These are phyloP conservation scores for Neohortaea acidophila DNA, from an alignment of 495 filamentous ascomycete species.

Conservation along the genomic window DNA sequence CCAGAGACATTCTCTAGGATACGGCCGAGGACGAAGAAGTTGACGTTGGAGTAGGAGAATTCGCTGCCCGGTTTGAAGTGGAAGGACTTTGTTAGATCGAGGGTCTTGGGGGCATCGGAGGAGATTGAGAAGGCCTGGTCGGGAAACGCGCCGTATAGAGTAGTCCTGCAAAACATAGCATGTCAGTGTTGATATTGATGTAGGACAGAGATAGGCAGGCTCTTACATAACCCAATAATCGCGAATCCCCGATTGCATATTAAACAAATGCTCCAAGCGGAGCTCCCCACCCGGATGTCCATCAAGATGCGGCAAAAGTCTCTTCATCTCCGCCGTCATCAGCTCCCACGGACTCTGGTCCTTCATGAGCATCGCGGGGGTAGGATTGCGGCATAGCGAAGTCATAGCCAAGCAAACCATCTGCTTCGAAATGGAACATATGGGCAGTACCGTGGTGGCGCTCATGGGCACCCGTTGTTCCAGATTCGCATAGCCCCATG, in stretches of 20 bases:
- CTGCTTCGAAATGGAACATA: conserved; percentile 16
- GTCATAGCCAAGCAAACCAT: conserved; percentile 9
- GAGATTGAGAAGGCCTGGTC: conserved; percentile 7
- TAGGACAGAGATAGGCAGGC: not conserved
- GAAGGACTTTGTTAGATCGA: conserved; percentile 3
- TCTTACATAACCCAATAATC: conserved; percentile 12
- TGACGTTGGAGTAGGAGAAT: conserved; percentile 10
- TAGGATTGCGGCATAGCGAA: not conserved
- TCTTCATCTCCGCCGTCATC: conserved; percentile 1
- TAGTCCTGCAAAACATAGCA: conserved; percentile 1
- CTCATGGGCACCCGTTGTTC: conserved; percentile 6
- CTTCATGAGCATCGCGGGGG: not conserved
- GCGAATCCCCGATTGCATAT: conserved; percentile 13
- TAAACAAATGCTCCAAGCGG: conserved; percentile 1
- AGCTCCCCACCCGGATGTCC: conserved; percentile 1
- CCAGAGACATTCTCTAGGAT: conserved; percentile 8
- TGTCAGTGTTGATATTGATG: not conserved
- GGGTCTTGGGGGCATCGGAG: conserved; percentile 6
- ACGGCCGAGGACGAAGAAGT: conserved; percentile 8
- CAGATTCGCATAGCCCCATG: conserved; percentile 12
- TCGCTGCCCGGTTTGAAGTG: conserved; percentile 11
- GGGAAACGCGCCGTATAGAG: conserved; percentile 9
- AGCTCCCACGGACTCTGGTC: not conserved
- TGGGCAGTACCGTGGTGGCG: conserved; percentile 5
- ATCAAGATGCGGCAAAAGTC: conserved; percentile 1